These are phyloP conservation scores for Beauveria brongniartii DNA, from an alignment of 2,329 filamentous ascomycete species.

Conservation along the genomic window DNA sequence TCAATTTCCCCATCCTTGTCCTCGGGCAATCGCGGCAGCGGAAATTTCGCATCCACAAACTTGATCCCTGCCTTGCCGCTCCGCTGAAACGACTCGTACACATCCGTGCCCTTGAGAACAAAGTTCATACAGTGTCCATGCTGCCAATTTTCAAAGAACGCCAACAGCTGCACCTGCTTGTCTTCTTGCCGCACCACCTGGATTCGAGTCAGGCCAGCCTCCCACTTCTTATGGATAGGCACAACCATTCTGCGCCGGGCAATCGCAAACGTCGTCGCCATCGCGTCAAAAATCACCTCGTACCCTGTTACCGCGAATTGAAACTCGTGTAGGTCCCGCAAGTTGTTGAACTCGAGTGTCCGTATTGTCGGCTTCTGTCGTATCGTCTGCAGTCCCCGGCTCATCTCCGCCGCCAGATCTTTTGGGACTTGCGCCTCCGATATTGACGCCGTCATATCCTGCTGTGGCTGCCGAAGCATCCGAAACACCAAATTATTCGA, in stretches of 20 bases:
- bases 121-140: conserved; percentile 89
- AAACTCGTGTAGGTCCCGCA: conserved; percentile 68
- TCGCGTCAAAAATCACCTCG: conserved; percentile 62
- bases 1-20: conserved; percentile 43
- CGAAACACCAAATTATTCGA: conserved; percentile 53
- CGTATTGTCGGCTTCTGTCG: conserved; percentile 56
- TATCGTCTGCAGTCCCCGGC: conserved; percentile 54
- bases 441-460: conserved; percentile 69
- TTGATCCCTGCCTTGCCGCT: conserved; percentile 64
- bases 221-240: conserved; percentile 91
- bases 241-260: conserved; percentile 81
- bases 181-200: conserved; percentile 68
- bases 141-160: conserved; percentile 81
- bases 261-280: conserved; percentile 70
- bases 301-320: conserved; percentile 74
- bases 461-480: conserved; percentile 63
- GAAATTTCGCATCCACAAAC: conserved; percentile 86
- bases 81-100: conserved; percentile 62
- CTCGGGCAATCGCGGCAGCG: conserved; percentile 57
- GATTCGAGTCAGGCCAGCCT: conserved; percentile 69
- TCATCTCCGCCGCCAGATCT: conserved; percentile 54
- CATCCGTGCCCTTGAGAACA: conserved; percentile 72
- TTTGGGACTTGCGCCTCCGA: conserved; percentile 57
- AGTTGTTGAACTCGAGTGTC: conserved; percentile 58
- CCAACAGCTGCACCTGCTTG: conserved; percentile 67